Evolutionary conservation across 805 yeast genomes (phyloP), one percentile per base, ranked within the genome.

Genomic region (Brettanomyces naardenensis): DNA sequence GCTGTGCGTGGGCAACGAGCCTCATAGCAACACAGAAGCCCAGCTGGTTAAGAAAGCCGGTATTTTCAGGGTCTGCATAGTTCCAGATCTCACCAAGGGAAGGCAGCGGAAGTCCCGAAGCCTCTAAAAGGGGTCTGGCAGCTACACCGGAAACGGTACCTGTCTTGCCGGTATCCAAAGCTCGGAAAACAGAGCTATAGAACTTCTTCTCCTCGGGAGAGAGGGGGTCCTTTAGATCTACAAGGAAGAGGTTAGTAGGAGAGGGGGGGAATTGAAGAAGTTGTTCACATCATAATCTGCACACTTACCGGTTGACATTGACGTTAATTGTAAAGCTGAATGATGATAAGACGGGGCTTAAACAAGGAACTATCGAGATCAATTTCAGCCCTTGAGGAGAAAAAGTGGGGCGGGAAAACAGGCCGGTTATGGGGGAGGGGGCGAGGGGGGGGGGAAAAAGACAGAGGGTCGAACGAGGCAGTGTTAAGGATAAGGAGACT

Each of bases 41-140:
- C 40, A 72, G 68, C 53, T 80, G 85, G 48, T 80, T 81, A 45
- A 92, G 67, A 52, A 80, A 83, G 0, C 99, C 99, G 45, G 78
- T 70, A 62, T 87, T 87, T 42, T 77, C 79, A n/a, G 75, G 72
- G 61, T 92, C 99, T n/a, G 95, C 88, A 26, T 83, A 57, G 58
- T 84, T 89, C 98, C 98, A 92, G 45, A 92, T 80, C 59, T 88
- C 92, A 7, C 96, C 95, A 26, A 92, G 67, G 22, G 73, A 64
- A 14, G 78, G 67, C 3, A 94, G 80, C 5, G 92, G 78, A 34
- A 92, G 68, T 1, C 95, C 94, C 3, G 94, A 79, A 42, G 82
- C 83, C 50, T 88, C 95, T 45, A 92, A 78, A 5, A 94, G 68
- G 10, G 86, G 70, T 47, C 92, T 75, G 10, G 95, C 85, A 28